Evolutionary conservation across 192 early-diverging fungal species (phyloP).

Genomic region (Rhizophlyctis rosea): DNA sequence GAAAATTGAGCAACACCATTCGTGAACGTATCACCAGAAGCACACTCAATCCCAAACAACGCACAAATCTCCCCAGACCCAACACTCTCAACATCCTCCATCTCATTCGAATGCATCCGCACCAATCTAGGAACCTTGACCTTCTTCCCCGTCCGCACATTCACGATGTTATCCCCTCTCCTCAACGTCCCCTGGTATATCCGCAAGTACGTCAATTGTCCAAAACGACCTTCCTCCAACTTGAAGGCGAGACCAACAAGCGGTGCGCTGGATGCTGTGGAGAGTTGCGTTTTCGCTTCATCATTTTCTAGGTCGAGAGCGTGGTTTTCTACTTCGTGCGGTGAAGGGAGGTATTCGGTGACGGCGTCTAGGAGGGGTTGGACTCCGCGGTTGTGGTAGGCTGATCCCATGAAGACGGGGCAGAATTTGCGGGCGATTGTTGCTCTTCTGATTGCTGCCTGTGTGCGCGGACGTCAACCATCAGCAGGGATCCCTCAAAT

Average conservation of each 20-base stretch:
- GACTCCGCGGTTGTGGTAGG: conserved; percentile 89
- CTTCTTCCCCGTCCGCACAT: conserved; percentile 86
- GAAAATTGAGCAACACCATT: conserved; percentile 77
- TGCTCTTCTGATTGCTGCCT: conserved; percentile 68
- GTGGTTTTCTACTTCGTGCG: conserved; percentile 59
- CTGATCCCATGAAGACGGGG: conserved; percentile 87
- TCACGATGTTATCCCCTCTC: conserved; percentile 84
- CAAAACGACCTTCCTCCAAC: conserved; percentile 93
- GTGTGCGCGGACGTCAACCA: conserved; percentile 21
- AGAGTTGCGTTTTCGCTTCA: conserved; percentile 39
- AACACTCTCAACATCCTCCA: conserved; percentile 94
- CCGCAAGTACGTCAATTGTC: conserved; percentile 95
- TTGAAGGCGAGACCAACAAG: conserved; percentile 94
- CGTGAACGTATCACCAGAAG: conserved; percentile 96
- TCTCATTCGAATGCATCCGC: conserved; percentile 97
- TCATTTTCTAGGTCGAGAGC: conserved; percentile 41
- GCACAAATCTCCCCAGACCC: conserved; percentile 97
- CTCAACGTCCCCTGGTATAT: conserved; percentile 91
- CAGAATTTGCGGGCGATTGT: conserved; percentile 69
- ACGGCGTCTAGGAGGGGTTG: conserved; percentile 93
- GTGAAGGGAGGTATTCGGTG: conserved; percentile 80
- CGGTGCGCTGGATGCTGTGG: conserved; percentile 53
- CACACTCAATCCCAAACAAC: conserved; percentile 95
- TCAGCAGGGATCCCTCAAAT: not conserved
- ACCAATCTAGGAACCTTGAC: conserved; percentile 94